These are phyloP conservation scores for Hibiscus trionum DNA, from an alignment of 345 rosid genomes.

Conservation along the genomic window DNA sequence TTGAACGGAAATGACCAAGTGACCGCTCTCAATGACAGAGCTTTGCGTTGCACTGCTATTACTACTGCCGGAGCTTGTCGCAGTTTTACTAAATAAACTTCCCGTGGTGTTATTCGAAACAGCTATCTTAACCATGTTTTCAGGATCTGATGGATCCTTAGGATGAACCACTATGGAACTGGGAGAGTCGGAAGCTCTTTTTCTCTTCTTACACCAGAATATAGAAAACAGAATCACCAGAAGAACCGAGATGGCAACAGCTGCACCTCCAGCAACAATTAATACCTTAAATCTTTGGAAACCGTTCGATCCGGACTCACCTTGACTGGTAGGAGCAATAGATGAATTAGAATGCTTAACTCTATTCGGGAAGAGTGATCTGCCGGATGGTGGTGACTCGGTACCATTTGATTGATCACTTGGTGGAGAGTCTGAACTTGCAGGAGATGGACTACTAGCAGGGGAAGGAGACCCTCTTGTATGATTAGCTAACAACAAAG, in stretches of 20 bases:
- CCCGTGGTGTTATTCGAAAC: constrained; percentile 46
- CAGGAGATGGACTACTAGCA: constrained; percentile 21
- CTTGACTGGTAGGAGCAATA: constrained; percentile 18
- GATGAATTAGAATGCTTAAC: constrained; percentile 12
- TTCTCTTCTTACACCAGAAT: constrained; percentile 39
- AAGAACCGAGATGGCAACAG: constrained; percentile 32
- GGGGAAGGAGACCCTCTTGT: constrained; percentile 19
- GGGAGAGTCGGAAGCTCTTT: constrained; percentile 24
- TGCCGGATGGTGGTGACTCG: constrained; percentile 1
- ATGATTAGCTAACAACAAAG: constrained; percentile 22
- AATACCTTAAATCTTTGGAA: constrained; percentile 24
- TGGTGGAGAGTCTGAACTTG: constrained; percentile 20
- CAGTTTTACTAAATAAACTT: constrained; percentile 33
- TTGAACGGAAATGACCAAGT: constrained; percentile 63
- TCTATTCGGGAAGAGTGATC: constrained; percentile 6
- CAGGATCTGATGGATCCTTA: constrained; percentile 51
- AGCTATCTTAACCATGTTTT: constrained; percentile 45
- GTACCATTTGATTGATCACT: not conserved
- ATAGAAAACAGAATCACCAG: constrained; percentile 39
- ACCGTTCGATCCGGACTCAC: constrained; percentile 12
- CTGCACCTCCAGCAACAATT: constrained; percentile 41
- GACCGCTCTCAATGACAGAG: constrained; percentile 62
- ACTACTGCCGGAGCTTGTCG: constrained; percentile 46
- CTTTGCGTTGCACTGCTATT: constrained; percentile 37
- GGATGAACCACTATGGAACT: constrained; percentile 59